These are phyloP conservation scores for Agastache rugosa DNA, from an alignment of 257 asterid species.

Conservation along the genomic window DNA sequence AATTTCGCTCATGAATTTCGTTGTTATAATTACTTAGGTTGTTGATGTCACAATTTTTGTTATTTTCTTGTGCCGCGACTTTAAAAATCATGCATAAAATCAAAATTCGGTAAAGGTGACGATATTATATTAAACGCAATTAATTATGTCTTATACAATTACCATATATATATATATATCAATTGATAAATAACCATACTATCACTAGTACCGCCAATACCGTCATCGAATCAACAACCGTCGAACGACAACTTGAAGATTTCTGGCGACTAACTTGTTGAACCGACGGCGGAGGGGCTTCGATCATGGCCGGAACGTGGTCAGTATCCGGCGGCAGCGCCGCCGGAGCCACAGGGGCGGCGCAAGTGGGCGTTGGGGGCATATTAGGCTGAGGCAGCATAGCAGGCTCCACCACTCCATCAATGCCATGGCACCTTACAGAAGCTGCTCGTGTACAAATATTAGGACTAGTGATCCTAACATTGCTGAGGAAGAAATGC, in stretches of 20 bases:
- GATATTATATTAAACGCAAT: too few relatives aligned
- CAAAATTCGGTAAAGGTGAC: too few relatives aligned
- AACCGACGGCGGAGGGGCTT: conserved; percentile 20
- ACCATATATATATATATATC: too few relatives aligned
- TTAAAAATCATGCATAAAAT: too few relatives aligned
- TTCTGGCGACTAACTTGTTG: background rate
- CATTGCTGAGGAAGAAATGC: conserved; percentile 65
- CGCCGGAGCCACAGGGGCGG: conserved; percentile 10
- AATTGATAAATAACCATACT: background rate
- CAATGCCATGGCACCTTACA: conserved; percentile 81
- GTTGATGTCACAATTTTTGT: too few relatives aligned
- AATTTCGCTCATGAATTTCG: too few relatives aligned
- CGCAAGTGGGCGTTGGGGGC: conserved; percentile 27
- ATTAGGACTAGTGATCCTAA: conserved; percentile 61
- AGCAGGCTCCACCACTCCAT: conserved; percentile 54
- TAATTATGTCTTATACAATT: background rate
- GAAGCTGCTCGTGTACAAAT: conserved; percentile 59
- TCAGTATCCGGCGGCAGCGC: conserved; percentile 23
- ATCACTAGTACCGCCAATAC: background rate
- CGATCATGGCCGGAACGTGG: background rate
- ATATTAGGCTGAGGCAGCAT: conserved; percentile 32
- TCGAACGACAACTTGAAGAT: background rate
- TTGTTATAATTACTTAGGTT: too few relatives aligned
- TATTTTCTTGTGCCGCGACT: too few relatives aligned
- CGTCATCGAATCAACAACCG: conserved; percentile 5